Conservation (phyloP, 2,329 filamentous ascomycete genomes). For the Hymenoscyphus albidus region DNA sequence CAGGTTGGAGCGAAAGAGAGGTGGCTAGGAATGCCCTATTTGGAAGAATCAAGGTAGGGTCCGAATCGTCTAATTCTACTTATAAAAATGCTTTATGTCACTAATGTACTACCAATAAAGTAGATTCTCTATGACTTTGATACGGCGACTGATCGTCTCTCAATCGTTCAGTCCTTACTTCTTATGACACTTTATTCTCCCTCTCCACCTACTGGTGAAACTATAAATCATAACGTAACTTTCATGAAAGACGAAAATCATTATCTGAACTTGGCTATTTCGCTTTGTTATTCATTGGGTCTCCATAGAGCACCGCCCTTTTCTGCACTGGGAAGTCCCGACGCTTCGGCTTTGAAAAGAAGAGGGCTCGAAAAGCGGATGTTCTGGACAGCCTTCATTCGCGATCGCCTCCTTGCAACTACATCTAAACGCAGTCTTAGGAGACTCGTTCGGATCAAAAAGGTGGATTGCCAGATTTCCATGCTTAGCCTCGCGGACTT, state of each 20-base stretch:
- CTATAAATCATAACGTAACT: background rate
- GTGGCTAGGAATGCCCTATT: conserved; percentile 21
- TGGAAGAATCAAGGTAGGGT: conserved; percentile 18
- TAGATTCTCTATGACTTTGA: conserved; percentile 27
- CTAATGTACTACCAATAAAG: background rate
- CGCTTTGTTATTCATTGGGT: conserved; percentile 8
- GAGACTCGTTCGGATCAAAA: conserved; percentile 7
- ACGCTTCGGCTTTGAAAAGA: background rate
- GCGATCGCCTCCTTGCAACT: conserved; percentile 5
- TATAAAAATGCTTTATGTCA: background rate
- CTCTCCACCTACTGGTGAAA: background rate
- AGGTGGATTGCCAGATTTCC: conserved; percentile 7
- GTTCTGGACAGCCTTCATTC: conserved; percentile 12
- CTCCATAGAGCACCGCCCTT: conserved; percentile 4
- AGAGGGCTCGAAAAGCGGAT: conserved; percentile 6
- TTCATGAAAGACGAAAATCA: conserved; percentile 2
- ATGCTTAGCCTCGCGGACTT: conserved; percentile 1
- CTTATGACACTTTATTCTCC: conserved; percentile 6
- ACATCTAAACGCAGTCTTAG: background rate
- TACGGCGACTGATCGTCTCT: conserved; percentile 10
- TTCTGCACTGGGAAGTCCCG: background rate
- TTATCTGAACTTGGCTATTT: conserved; percentile 12
- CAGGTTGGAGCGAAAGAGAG: conserved; percentile 19
- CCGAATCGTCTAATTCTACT: background rate
- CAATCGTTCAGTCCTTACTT: conserved; percentile 11